Base-by-base conservation (phyloP, 2,329 filamentous ascomycete genomes). In the Ascomycota sp. region DNA sequence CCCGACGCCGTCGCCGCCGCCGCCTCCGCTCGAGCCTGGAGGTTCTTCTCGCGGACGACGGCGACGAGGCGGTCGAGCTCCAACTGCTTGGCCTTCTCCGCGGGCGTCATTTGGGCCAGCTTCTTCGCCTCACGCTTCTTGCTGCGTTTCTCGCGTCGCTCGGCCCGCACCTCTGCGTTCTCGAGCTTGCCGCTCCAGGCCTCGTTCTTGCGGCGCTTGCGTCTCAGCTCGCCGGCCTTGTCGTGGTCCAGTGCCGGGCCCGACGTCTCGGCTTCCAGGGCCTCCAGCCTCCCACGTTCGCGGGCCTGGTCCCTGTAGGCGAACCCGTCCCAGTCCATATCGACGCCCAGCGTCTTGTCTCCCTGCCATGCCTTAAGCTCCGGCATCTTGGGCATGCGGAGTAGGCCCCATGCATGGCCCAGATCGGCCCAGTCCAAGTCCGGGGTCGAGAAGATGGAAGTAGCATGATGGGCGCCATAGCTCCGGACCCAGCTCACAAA, bases 401-500 rank as follows among this genome's bases (percentile, higher is more conserved):
- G 61, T 1, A 98, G 62, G 2, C 81, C 89, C 81, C 86, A 98
- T 1, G 76, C 78, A 35, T 71, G 63, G 1, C 74, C 86, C 1
- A 89, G 62, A 35, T 83, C 76, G 6, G 66, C 58, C 89, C 89
- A 98, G 51, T 92, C 76, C 11, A 93, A 62, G 45, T 91, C 82
- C 3, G 64, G 53, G 2, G 82, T 61, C 9, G 78, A 72, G 60
- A 98, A 98, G 43, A 98, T 95, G 46, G 82, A 91, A 38, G 72
- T 76, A 1, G 86, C 83, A 42, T 84, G 73, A 47, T 95, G 89
- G 46, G 89, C 91, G 48, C 72, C 78, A 56, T 95, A 95, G 43
- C 80, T 78, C 48, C 83, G 72, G 1, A 92, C 72, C 79, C 83
- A 95, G 48, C 78, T 86, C 16, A 95, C 86, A 44, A 98, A 95